Base-by-base conservation (phyloP, 176 grass and related monocot species). In the Carex cristatella region DNA sequence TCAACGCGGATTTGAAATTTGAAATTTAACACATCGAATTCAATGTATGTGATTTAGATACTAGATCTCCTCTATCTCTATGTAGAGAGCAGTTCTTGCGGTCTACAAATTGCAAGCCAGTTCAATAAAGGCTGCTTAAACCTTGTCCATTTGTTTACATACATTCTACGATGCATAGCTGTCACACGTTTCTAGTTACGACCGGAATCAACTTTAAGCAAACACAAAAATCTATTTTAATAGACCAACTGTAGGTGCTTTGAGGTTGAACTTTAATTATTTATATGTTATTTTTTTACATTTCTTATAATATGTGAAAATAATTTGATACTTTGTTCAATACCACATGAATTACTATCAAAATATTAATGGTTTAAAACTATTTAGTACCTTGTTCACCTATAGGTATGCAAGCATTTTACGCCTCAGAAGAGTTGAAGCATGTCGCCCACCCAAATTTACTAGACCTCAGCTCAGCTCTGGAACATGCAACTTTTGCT, bases 1-100 rank as follows among this genome's bases (percentile, higher is more conserved):
- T 63, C 63, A 83, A 83, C 60, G 48, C 44, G 81, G 33, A 63
- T 83, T 83, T 69, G 62, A 69, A 83, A 63, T 83, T 83, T 69
- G 62, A 69, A 83, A 54, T 66, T 83, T 13, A 65, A 44, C 61
- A 51, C 65, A 32, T 66, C 42, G 53, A 65, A 49, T 42, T 23
- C 23, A 23, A 23, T 46, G 80, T 30, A 19, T 67, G 10, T 82
- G 46, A 49, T 76, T 73, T n/a, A 73, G 8, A 73, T 8, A 49
- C 38, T 16, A 23, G 23, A 23, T 23, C 5, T 23, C 42, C 42
- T 63, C 79, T 6, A 64, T 8, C 42, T 63, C 79, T 6, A 64
- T 8, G 56, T 46, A 3, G 18, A 65, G 3, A 51, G 11, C 12
- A 82, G 19, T 65, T 49, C 19, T 16, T 69, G 61, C 54, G 49